phyloP scores from a whole-genome alignment of 805 yeast genomes.

The Cyberlindnera petersonii region DNA sequence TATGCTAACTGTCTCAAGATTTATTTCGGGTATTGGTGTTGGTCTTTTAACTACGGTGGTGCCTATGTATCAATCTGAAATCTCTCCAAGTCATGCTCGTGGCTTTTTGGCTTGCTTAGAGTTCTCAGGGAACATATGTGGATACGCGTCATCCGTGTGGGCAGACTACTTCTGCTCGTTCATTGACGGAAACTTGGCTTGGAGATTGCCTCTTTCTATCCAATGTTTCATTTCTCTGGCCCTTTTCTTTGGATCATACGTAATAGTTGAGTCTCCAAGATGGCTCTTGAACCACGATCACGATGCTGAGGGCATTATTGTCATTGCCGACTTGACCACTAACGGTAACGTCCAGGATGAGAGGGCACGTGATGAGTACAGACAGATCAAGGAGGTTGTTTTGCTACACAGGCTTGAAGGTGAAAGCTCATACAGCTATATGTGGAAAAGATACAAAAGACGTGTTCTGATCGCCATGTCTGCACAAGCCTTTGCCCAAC shows the following conservation, averaged over 20 bases:
- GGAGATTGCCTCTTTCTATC: constrained; percentile 76
- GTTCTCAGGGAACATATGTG: constrained; percentile 80
- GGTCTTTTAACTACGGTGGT: constrained; percentile 81
- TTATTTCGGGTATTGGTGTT: constrained; percentile 81
- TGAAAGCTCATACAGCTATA: constrained; percentile 65
- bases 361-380: constrained; percentile 66
- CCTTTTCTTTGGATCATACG: constrained; percentile 67
- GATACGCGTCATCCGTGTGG: constrained; percentile 84
- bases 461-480: constrained; percentile 85
- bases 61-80: constrained; percentile 85
- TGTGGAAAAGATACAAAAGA: constrained; percentile 71
- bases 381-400: constrained; percentile 78
- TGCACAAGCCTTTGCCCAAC: constrained; percentile 88
- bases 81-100: constrained; percentile 81
- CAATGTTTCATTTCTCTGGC: constrained; percentile 73
- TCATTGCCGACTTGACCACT: constrained; percentile 77
- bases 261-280: constrained; percentile 84
- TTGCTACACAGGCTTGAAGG: constrained; percentile 77
- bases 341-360: constrained; percentile 72
- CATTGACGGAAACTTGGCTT: constrained; percentile 55
- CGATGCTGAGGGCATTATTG: constrained; percentile 78
- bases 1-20: constrained; percentile 67
- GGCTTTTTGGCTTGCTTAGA: constrained; percentile 85
- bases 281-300: constrained; percentile 83
- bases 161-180: constrained; percentile 74